These are phyloP conservation scores for Fraxinus nigra DNA, from an alignment of 305 asterid genomes.

Conservation along the genomic window DNA sequence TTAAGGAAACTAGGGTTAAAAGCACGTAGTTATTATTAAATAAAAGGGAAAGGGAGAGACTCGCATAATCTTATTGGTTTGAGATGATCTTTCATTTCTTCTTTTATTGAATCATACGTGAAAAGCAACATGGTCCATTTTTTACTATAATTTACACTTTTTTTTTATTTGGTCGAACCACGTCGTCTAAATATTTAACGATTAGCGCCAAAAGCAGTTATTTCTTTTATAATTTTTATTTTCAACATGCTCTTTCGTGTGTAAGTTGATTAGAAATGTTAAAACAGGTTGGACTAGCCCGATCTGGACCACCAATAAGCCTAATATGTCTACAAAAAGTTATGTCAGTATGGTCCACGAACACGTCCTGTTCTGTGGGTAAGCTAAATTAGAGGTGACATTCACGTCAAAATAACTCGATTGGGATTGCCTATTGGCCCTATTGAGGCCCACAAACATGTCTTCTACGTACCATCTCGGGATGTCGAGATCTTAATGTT, in stretches of 20 bases:
- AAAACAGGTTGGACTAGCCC: background rate
- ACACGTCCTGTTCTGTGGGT: background rate
- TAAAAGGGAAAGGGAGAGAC: constrained; percentile 20
- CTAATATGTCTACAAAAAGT: background rate
- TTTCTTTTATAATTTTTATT: background rate
- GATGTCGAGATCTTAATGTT: background rate
- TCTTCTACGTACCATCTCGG: background rate
- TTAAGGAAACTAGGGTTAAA: constrained; percentile 29
- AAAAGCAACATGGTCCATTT: constrained; percentile 1
- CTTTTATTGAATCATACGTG: constrained; percentile 40
- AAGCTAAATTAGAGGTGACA: background rate
- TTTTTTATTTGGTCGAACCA: background rate
- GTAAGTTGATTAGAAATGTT: background rate
- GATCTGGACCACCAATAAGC: background rate
- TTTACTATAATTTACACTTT: background rate
- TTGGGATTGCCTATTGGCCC: background rate
- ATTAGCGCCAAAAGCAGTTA: background rate
- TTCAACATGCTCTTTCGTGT: background rate
- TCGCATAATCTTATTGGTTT: constrained; percentile 25
- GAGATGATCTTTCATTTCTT: constrained; percentile 48
- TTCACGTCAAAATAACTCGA: background rate
- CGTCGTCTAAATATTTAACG: background rate
- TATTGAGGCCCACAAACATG: background rate
- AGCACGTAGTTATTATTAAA: constrained; percentile 17
- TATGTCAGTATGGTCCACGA: background rate